Conservation (phyloP, 2,329 filamentous ascomycete genomes). For the Cladosporium sp. region DNA sequence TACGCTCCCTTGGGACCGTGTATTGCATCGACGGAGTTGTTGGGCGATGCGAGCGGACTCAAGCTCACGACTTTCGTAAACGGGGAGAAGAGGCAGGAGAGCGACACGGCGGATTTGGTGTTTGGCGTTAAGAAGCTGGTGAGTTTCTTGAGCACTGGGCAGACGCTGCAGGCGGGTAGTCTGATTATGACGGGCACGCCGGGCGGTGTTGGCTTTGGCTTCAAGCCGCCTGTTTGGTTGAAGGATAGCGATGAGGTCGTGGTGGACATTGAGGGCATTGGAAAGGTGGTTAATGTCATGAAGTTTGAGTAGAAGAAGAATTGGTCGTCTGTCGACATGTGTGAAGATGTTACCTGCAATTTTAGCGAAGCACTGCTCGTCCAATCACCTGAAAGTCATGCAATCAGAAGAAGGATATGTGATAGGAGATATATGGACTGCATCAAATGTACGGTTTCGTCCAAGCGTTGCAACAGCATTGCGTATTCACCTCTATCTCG, state of each 20-base stretch:
- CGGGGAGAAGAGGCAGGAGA: constrained; percentile 45
- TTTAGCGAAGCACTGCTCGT: no score
- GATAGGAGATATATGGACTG: no score
- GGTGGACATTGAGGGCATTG: constrained; percentile 32
- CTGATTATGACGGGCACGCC: constrained; percentile 51
- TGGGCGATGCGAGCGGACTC: constrained; percentile 43
- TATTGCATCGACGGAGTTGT: constrained; percentile 41
- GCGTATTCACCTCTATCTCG: constrained; percentile 1
- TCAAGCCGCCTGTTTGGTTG: constrained; percentile 30
- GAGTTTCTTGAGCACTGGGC: constrained; percentile 31
- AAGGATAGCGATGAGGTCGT: constrained; percentile 33
- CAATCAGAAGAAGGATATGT: no score
- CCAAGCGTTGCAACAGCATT: not conserved
- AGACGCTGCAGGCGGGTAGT: constrained; percentile 45
- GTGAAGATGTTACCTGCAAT: no score
- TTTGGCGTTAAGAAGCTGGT: constrained; percentile 40
- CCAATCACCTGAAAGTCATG: no score
- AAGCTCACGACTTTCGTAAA: constrained; percentile 47
- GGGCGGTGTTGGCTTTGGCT: constrained; percentile 32
- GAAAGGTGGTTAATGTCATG: constrained; percentile 31
- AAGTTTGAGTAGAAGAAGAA: constrained; percentile 32
- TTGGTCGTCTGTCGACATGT: no score
- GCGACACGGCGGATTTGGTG: constrained; percentile 39
- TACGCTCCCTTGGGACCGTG: constrained; percentile 52
- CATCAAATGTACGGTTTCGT: no score